phyloP scores from a whole-genome alignment of 1,139 yeast species.

The Debaryomyces udenii region DNA sequence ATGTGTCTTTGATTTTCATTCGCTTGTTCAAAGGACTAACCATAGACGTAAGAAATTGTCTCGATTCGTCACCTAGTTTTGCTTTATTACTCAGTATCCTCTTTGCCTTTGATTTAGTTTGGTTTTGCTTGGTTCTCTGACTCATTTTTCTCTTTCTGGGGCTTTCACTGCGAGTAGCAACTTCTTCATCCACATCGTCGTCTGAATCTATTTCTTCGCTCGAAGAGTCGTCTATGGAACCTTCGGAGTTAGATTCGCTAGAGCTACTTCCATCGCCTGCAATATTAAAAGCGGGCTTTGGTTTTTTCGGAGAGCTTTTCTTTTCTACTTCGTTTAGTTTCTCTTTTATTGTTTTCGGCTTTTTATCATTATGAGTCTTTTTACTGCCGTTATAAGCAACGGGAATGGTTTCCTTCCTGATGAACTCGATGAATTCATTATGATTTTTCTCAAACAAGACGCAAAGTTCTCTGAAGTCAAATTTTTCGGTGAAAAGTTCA shows the following conservation, averaged over 20 bases:
- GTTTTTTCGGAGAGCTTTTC: slow-evolving; percentile 3
- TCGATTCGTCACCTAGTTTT: slow-evolving; percentile 13
- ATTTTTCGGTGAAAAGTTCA: slow-evolving; percentile 31
- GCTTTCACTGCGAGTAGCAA: slow-evolving; percentile 14
- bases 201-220: slow-evolving; percentile 12
- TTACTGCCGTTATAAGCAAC: slow-evolving; percentile 20
- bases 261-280: slow-evolving; percentile 3
- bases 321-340: slow-evolving; percentile 9
- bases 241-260: slow-evolving; percentile 9
- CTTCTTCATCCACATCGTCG: slow-evolving; percentile 17
- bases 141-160: slow-evolving; percentile 9
- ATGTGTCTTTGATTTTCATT: slow-evolving; percentile 30
- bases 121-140: slow-evolving; percentile 12
- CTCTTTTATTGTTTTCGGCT: slow-evolving; percentile 10
- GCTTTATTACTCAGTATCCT: slow-evolving; percentile 13
- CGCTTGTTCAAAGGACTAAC: slow-evolving; percentile 34
- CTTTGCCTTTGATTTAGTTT: slow-evolving; percentile 13
- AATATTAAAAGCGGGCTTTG: slow-evolving; percentile 10
- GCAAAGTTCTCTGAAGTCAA: slow-evolving; percentile 38
- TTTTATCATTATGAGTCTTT: slow-evolving; percentile 6
- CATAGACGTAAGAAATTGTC: slow-evolving; percentile 25
- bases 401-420: slow-evolving; percentile 30
- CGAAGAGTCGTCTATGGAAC: slow-evolving; percentile 3
- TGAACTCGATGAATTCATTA: slow-evolving; percentile 28
- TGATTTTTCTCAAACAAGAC: slow-evolving; percentile 24